Evolutionary conservation across 306 rosid species (phyloP), one percentile per base, ranked within the genome.

Genomic region (Prunus mongolica): DNA sequence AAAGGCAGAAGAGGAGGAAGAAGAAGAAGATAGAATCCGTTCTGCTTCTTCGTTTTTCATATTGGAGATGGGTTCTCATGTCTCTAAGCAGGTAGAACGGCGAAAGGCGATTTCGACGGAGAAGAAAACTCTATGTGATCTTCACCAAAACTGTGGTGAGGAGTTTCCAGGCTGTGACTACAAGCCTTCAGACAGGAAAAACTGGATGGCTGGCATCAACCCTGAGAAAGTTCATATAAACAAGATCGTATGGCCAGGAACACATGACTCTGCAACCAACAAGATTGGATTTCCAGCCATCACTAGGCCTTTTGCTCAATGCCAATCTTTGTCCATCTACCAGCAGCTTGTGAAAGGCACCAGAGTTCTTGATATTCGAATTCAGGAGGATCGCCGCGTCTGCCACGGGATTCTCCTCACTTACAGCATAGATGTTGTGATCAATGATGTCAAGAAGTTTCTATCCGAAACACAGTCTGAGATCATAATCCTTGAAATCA

Each of bases 271-370:
- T 1, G 97, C 97, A 0, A 95, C 98, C 27, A 84, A 90, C 80
- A 83, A 69, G 69, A 91, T 94, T 50, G 98, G 98, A 3, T 9
- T 94, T 65, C 97, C 93, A 1, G 79, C 70, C n/a, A 6, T 91
- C 45, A 82, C 98, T 54, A 92, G 98, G 3, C 98, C 97, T 22
- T 92, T 94, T 50, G 98, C 97, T 3, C 97, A 94, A 71, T 94
- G 97, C 63, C 98, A 94, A 70, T 79, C 91, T 5, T 25, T 90
- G 11, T 91, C 98, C 8, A 84, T 95, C 70, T 92, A 95, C 66
- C n/a, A 73, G 0, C 98, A 95, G 78, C 95, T 95, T 5, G 83
- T 32, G 13, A 13, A 8, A 1, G 97, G 96, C 2, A 47, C 93
- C 1, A 81, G 95, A 5, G 81, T 92, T 0, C 79, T 94, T 5